Percentiles rank a stretch among this genome's conserved stretches.
Evolutionary conservation across 1,284 basidiomycete genomes (phyloP).

Genomic region (Hemileccinum hortonii): DNA sequence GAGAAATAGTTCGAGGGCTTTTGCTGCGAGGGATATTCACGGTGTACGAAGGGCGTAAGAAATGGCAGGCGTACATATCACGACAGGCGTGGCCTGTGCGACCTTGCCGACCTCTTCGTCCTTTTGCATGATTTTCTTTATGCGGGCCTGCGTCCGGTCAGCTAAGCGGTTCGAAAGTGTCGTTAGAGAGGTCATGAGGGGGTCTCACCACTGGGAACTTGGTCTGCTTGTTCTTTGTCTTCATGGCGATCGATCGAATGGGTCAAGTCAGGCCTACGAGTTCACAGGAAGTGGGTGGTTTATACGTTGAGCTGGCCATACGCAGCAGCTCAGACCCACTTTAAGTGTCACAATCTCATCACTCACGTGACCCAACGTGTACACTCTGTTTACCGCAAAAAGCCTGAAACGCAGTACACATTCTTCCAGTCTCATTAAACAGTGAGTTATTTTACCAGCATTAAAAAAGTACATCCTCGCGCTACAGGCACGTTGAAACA

Average conservation of each 20-base stretch:
- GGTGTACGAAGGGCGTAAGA: conserved; percentile 15
- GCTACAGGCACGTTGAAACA: not conserved
- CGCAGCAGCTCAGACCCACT: not conserved
- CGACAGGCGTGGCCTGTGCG: conserved; percentile 93
- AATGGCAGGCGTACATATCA: conserved; percentile 78
- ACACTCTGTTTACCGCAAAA: not conserved
- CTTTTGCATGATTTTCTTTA: conserved; percentile 99
- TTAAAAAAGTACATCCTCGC: not conserved
- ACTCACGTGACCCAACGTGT: conserved; percentile 19
- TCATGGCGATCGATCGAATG: conserved; percentile 48
- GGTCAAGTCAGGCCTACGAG: not conserved
- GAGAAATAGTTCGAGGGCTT: conserved; percentile 94
- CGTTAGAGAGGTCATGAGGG: conserved; percentile 9
- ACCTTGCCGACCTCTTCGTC: conserved; percentile 99
- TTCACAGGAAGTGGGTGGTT: not conserved
- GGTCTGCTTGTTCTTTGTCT: conserved; percentile 83
- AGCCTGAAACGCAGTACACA: no score
- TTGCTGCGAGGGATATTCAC: conserved; percentile 57
- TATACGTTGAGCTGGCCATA: conserved; percentile 10
- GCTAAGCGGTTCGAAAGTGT: not conserved
- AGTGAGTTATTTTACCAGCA: not conserved
- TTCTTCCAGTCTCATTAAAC: no score
- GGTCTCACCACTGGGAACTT: conserved; percentile 74
- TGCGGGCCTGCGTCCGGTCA: conserved; percentile 68
- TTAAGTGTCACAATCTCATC: conserved; percentile 19